These are phyloP conservation scores for Dendrothele bispora DNA, from an alignment of 768 basidiomycete genomes.

Conservation along the genomic window DNA sequence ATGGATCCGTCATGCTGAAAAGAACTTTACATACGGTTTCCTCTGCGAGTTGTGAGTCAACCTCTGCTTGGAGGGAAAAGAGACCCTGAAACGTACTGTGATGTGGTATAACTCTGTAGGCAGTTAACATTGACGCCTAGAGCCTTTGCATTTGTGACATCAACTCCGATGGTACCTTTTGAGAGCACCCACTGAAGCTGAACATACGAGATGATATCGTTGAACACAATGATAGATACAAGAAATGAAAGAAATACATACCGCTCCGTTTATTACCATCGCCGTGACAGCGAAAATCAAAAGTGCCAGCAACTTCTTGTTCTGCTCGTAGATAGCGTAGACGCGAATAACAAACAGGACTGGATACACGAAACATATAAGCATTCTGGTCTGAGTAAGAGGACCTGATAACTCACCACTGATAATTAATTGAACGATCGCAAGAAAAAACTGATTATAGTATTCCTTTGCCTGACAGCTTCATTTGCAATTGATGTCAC, in stretches of 20 bases:
- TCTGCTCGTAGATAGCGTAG: not conserved
- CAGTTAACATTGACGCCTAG: not conserved
- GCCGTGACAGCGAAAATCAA: not conserved
- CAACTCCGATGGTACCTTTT: not conserved
- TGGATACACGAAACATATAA: not conserved
- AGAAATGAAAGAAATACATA: not conserved
- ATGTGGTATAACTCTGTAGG: not conserved
- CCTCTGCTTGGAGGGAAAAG: too few relatives aligned
- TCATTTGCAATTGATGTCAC: too few relatives aligned
- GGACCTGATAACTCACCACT: not conserved
- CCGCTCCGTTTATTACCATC: not conserved
- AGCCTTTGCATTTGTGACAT: not conserved
- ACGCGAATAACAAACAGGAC: not conserved
- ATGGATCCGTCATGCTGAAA: not conserved
- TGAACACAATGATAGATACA: not conserved
- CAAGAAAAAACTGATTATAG: not conserved
- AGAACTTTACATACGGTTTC: conserved; percentile 3
- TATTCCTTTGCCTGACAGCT: not conserved
- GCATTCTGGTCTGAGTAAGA: not conserved
- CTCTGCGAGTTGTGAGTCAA: too few relatives aligned
- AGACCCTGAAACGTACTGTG: not conserved
- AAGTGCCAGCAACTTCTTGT: not conserved
- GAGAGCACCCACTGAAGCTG: not conserved
- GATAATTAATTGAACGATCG: conserved; percentile 1
- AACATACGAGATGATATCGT: not conserved